phyloP scores from a whole-genome alignment of 768 basidiomycete genomes.

The Lactarius indigo region DNA sequence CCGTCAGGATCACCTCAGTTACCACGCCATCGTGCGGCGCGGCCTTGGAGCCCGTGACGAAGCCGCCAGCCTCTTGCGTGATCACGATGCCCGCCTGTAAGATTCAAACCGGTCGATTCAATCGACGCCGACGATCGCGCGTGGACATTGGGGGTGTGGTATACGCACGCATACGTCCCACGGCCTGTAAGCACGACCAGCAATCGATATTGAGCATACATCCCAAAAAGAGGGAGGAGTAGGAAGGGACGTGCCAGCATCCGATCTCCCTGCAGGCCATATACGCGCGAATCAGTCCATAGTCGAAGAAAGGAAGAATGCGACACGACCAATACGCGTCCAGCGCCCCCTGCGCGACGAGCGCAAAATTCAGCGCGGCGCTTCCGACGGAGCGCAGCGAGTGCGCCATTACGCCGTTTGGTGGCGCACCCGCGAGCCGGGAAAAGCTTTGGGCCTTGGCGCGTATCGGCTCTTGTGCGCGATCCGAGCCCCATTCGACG shows the following conservation, averaged over 20 bases:
- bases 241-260: conserved; percentile 45
- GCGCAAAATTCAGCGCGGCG: conserved; percentile 75
- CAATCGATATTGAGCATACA: not conserved
- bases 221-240: not conserved
- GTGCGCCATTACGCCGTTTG: conserved; percentile 74
- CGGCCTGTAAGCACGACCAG: conserved; percentile 38
- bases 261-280: conserved; percentile 67
- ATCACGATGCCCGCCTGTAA: conserved; percentile 81
- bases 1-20: conserved; percentile 65
- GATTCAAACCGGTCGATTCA: not conserved
- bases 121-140: not conserved
- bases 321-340: conserved; percentile 78
- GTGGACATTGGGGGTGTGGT: not conserved
- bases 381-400: conserved; percentile 80
- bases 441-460: conserved; percentile 66
- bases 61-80: conserved; percentile 82
- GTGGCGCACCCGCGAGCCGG: conserved; percentile 69
- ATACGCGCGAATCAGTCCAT: not conserved
- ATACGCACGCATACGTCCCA: conserved; percentile 80
- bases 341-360: conserved; percentile 85
- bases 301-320: not conserved
- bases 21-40: conserved; percentile 44
- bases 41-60: conserved; percentile 67
- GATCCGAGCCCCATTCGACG: conserved; percentile 88
- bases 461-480: conserved; percentile 47